Percentiles rank a stretch among this genome's conserved stretches.
These are phyloP conservation scores for Dioszegia aurantiaca DNA, from an alignment of 768 basidiomycete species.

Conservation along the genomic window DNA sequence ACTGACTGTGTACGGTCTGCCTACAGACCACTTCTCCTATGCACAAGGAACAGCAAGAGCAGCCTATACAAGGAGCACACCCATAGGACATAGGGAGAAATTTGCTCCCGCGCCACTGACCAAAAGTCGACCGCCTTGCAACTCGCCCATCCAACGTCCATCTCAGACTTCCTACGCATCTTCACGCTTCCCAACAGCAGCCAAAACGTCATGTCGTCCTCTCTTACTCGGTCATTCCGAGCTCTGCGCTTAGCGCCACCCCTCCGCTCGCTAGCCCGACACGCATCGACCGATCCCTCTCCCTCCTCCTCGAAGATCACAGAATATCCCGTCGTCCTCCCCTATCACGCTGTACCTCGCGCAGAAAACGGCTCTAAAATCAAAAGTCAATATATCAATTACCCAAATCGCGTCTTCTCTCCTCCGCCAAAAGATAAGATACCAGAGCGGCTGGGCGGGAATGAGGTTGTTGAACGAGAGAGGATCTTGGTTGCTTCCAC, in stretches of 20 bases:
- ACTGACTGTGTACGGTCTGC: no score
- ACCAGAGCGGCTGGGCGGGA: constrained; percentile 24
- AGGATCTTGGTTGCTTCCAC: constrained; percentile 35
- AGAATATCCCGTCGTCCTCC: neutral
- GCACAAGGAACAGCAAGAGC: no score
- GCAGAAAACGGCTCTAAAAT: constrained; percentile 14
- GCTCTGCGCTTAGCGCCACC: constrained; percentile 7
- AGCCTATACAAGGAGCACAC: no score
- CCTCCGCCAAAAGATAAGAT: constrained; percentile 13
- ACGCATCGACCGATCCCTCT: constrained; percentile 13
- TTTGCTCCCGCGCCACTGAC: constrained; percentile 12
- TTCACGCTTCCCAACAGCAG: neutral
- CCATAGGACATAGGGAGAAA: no score
- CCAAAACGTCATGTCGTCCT: constrained; percentile 2
- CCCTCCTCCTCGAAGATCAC: constrained; percentile 1
- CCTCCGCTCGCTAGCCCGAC: constrained; percentile 4
- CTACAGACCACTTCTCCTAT: no score
- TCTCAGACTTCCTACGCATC: neutral
- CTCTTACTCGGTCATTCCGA: constrained; percentile 7
- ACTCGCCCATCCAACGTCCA: neutral
- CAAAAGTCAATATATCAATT: constrained; percentile 34
- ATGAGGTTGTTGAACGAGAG: constrained; percentile 15
- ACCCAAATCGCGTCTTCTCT: constrained; percentile 30
- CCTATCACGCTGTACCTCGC: constrained; percentile 22
- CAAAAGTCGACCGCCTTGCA: constrained; percentile 9